Base-by-base conservation (phyloP, 805 yeast species). In the Teunomyces barrocoloradensis region DNA sequence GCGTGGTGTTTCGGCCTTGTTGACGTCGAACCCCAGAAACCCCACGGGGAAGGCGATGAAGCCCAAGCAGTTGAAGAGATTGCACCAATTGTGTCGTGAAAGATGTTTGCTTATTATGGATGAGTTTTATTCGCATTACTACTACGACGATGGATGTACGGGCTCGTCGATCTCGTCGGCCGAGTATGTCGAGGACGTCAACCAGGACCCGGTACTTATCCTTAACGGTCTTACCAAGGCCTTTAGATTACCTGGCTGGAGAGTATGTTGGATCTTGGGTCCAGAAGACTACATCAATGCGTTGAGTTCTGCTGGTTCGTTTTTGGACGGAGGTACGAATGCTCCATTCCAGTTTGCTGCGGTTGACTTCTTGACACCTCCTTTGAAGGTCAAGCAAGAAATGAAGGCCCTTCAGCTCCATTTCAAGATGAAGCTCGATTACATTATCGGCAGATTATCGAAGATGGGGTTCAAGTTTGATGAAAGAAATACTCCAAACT, bases 301-400 rank as follows among this genome's bases (percentile, higher is more conserved):
- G 3, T 68, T 80, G 50, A 69, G 79, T 44, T 76, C 82, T 21
- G 82, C 84, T 4, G 85, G 85, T 2, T 80, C 84, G 1, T 80
- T 68, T 50, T 63, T 80, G 49, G 85, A 80, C 51, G 85, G 85
- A 41, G 85, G 85, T 27, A 69, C 81, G 17, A 80, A 80, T 55
- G 78, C 79, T 25, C 84, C 85, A 1, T 79, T 80, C 70, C 85
- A 80, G 54, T 77, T 74, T 53, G 83, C 81, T 28, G 84, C 85
- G 1, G 66, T 79, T 20, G 77, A 79, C 39, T 75, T 79, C 60
- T 68, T 80, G 53, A 65, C 78, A 38, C 84, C 84, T n/a, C 29
- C 40, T n/a, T 52, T 58, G 34, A 64, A 69, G 36, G 85, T 80
- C 2, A 70, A 61, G 52, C 54, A 62, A 17, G 85, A 80, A 57